Conservation (phyloP, 2,329 filamentous ascomycete species). For the Botrytis byssoidea region DNA sequence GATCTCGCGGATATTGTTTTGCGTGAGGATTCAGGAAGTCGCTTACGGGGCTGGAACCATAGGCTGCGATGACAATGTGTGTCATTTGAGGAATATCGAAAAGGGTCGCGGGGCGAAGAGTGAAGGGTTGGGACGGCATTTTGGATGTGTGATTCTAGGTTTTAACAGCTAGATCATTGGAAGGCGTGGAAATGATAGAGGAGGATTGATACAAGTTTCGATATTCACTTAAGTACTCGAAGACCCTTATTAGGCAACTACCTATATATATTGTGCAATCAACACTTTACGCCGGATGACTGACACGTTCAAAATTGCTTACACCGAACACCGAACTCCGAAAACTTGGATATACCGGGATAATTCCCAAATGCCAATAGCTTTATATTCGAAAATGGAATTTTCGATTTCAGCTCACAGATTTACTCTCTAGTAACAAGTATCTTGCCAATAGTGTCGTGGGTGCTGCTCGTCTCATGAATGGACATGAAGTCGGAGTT, state of each 20-base stretch:
- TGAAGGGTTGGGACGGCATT: constrained; percentile 7
- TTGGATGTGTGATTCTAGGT: background rate
- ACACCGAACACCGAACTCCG: background rate
- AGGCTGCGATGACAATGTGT: constrained; percentile 22
- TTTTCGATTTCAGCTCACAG: background rate
- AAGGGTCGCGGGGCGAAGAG: constrained; percentile 25
- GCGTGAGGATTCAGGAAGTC: constrained; percentile 25
- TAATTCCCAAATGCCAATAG: fast-evolving
- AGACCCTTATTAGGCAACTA: too few relatives aligned
- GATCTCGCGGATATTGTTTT: constrained; percentile 22
- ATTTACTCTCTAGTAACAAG: background rate
- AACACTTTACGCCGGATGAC: background rate
- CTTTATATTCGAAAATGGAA: background rate
- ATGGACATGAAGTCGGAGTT: background rate
- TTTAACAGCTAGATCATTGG: too few relatives aligned
- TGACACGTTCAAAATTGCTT: background rate
- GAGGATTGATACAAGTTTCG: background rate
- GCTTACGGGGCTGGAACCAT: constrained; percentile 22
- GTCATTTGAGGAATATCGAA: constrained; percentile 24
- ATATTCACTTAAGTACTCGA: too few relatives aligned
- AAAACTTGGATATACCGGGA: background rate
- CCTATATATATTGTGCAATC: background rate
- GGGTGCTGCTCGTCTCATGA: background rate
- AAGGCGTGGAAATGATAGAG: too few relatives aligned
- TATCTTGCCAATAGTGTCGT: background rate